Evolutionary conservation across 352 stramenopile genomes (phyloP), one percentile per base, ranked within the genome.

Genomic region (Blastocystis sp.): DNA sequence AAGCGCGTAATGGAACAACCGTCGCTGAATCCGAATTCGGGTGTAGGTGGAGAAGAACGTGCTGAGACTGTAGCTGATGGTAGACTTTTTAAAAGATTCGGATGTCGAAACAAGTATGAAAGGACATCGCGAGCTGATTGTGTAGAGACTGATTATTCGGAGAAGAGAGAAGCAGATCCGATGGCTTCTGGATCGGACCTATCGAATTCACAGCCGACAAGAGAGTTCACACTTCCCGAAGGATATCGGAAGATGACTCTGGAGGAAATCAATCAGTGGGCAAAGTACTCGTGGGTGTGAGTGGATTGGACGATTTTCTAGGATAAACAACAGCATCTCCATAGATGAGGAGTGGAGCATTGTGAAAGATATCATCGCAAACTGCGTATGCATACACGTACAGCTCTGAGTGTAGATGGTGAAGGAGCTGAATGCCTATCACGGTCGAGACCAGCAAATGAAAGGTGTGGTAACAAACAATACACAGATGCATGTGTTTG

Each of bases 361-460:
- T 4, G 36, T 54, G 7, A 76, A 76, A 56, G 46, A 48, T 34
- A 56, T 76, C 4, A 56, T 76, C 8, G 64, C 38, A 76, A 76
- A 76, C 38, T 34, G 27, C 1, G 64, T 76, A 56, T 29, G 38
- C 18, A 27, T 34, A 29, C n/a, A 4, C 8, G 40, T 32, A 18
- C 14, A 4, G 18, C 21, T 14, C 29, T 4, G 18, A 11, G 34
- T 7, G 11, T 56, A 76, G 64, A 76, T 76, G 64, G 38, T 76
- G 34, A 34, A 76, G 48, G 64, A 76, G n/a, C n/a, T 76, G 36
- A 48, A 76, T 54, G 64, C 40, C 6, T 76, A 76, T 34, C 21
- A 4, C n/a, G 64, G 64, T 6, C 24, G 64, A 56, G 64, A 76
- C 27, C 64, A 76, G 48, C 64, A 76, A 57, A 76, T 53, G 64